Conservation (phyloP, 805 yeast species). For the Lipomyces kockii region DNA sequence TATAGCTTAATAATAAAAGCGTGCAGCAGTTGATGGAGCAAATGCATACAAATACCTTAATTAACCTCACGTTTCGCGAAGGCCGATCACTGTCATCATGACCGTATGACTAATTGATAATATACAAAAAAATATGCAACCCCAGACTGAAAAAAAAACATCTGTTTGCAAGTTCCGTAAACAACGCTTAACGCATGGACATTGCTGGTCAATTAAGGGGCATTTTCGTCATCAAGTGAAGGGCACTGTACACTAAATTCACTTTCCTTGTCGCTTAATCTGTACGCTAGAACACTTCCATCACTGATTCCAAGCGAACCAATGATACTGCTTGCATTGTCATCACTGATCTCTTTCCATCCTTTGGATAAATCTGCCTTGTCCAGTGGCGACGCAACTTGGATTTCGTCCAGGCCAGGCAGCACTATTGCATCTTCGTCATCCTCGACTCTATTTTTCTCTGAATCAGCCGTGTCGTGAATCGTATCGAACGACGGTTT, state of each 20-base stretch:
- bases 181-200: not conserved
- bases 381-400: conserved; percentile 26
- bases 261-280: conserved; percentile 11
- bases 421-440: conserved; percentile 2
- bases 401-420: conserved; percentile 7
- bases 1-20: no score
- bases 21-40: no score
- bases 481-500: conserved; percentile 32
- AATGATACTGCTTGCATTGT: not conserved
- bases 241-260: conserved; percentile 23
- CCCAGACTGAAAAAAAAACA: no score
- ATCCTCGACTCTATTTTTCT: not conserved
- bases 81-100: no score
- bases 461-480: not conserved
- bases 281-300: conserved; percentile 24
- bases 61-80: no score
- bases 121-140: no score
- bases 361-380: conserved; percentile 27
- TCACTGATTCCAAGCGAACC: conserved; percentile 25
- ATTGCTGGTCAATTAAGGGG: not conserved
- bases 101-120: no score
- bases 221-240: conserved; percentile 26
- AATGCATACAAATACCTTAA: no score
- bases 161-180: not conserved
- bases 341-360: conserved; percentile 16